A percentile compares a stretch with the other conserved stretches of the same genome.
These are phyloP conservation scores for Cyanidium caldarium DNA, from an alignment of 23 red algal genomes.

Conservation along the genomic window DNA sequence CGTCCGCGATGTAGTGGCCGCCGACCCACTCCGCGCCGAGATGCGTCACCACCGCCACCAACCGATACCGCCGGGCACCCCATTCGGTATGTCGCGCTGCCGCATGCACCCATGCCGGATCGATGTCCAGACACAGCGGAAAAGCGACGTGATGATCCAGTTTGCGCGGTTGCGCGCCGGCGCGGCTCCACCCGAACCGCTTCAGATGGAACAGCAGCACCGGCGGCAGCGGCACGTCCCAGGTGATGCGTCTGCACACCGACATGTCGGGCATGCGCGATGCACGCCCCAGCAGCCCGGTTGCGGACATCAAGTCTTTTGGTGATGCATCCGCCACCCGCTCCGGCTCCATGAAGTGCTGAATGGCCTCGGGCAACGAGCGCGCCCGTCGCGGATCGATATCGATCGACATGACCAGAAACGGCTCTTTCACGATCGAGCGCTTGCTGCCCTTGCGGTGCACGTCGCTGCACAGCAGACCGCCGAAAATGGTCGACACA, in stretches of 20 bases:
- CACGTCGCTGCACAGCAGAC: constrained; percentile 54
- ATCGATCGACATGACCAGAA: constrained; percentile 58
- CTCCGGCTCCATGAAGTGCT: constrained; percentile 68
- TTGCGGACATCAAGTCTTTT: not conserved
- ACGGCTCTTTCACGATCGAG: constrained; percentile 79
- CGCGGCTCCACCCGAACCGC: constrained; percentile 41
- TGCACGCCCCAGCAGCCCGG: not conserved
- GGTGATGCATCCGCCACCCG: constrained; percentile 8
- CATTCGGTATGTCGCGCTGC: not conserved
- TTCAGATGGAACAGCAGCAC: constrained; percentile 81
- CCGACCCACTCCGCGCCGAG: constrained; percentile 39
- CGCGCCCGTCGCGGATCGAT: constrained; percentile 29
- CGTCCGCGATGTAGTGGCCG: constrained; percentile 81
- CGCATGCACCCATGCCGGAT: not conserved
- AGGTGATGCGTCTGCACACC: constrained; percentile 26
- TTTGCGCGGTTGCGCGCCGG: constrained; percentile 29
- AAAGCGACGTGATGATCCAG: constrained; percentile 25
- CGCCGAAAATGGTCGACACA: constrained; percentile 56
- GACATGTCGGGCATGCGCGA: not conserved
- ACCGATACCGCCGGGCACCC: not conserved
- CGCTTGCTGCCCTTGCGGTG: constrained; percentile 28
- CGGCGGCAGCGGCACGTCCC: constrained; percentile 22
- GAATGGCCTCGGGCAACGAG: constrained; percentile 35
- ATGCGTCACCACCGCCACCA: constrained; percentile 71
- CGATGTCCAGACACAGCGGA: constrained; percentile 19